A percentile compares a stretch with the other conserved stretches of the same genome.
Evolutionary conservation across 2,329 filamentous ascomycete species (phyloP).

Genomic region (Colletotrichum musae): DNA sequence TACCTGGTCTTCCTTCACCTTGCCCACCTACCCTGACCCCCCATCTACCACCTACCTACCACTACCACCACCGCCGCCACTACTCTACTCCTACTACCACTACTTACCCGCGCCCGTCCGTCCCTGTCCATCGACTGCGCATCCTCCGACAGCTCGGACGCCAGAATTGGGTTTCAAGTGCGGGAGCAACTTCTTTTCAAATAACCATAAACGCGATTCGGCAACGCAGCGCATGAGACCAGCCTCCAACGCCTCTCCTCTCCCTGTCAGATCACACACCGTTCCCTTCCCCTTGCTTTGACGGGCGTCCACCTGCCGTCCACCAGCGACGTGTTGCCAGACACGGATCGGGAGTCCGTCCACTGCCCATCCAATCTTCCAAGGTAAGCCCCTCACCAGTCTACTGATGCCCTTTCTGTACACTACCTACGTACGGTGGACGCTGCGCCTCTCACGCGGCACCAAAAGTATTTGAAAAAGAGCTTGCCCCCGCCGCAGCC

Average conservation of each 20-base stretch:
- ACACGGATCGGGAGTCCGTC: constrained; percentile 27
- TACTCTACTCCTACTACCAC: no score
- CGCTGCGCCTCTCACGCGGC: constrained; percentile 14
- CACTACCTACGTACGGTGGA: background rate
- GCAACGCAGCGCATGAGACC: constrained; percentile 25
- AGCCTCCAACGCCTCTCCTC: constrained; percentile 31
- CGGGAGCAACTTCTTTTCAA: constrained; percentile 35
- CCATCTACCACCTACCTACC: constrained; percentile 2
- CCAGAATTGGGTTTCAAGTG: constrained; percentile 41
- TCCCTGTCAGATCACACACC: constrained; percentile 17
- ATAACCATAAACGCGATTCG: constrained; percentile 33
- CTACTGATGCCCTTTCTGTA: constrained; percentile 7
- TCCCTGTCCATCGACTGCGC: constrained; percentile 21
- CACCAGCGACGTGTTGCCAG: constrained; percentile 32
- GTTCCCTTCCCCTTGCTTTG: constrained; percentile 17
- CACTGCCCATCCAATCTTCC: constrained; percentile 28
- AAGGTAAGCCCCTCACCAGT: constrained; percentile 29
- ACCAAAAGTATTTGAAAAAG: constrained; percentile 28
- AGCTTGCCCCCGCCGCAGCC: background rate
- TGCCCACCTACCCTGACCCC: constrained; percentile 24
- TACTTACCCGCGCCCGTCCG: constrained; percentile 19
- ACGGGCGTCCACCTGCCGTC: constrained; percentile 29
- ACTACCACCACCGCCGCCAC: no score
- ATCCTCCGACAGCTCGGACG: constrained; percentile 41
- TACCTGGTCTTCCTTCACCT: background rate